Conservation (phyloP, 1,284 basidiomycete species). For the Mycena sp. region DNA sequence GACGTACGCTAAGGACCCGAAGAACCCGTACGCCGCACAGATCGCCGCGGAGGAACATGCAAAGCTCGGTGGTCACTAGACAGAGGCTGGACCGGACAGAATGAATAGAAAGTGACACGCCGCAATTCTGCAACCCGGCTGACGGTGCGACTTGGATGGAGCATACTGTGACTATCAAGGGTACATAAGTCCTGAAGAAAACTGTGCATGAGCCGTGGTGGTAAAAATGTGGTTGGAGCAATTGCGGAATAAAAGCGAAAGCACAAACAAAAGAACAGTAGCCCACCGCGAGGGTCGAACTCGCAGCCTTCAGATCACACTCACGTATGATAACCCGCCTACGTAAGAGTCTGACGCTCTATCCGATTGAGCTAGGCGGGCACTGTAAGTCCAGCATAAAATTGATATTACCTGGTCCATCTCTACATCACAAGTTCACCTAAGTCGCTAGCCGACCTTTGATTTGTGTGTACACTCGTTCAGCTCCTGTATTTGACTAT, state of each 20-base stretch:
- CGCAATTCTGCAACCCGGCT: too few relatives aligned
- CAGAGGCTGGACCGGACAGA: slow-evolving; percentile 23
- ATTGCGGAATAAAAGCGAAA: not conserved
- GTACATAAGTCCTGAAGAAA: too few relatives aligned
- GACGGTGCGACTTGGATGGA: too few relatives aligned
- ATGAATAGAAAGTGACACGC: slow-evolving; percentile 15
- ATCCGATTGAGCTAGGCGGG: slow-evolving; percentile 1
- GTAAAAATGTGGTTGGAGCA: too few relatives aligned
- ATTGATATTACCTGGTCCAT: too few relatives aligned
- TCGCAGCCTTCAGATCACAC: slow-evolving; percentile 82
- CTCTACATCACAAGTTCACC: too few relatives aligned
- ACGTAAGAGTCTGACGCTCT: slow-evolving; percentile 62
- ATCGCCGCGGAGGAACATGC: slow-evolving; percentile 63
- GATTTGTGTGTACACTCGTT: too few relatives aligned
- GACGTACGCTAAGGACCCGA: slow-evolving; percentile 74
- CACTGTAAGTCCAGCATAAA: too few relatives aligned
- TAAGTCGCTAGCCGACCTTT: too few relatives aligned
- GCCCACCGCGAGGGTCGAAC: slow-evolving; percentile 82
- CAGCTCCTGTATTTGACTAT: too few relatives aligned
- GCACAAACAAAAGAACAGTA: slow-evolving; percentile 40
- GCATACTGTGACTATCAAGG: too few relatives aligned
- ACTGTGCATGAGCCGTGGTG: too few relatives aligned
- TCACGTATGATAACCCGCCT: not conserved
- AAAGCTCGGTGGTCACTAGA: slow-evolving; percentile 46
- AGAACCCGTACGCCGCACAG: slow-evolving; percentile 82